Percentiles rank a stretch among this genome's conserved stretches.
phyloP scores from a whole-genome alignment of 208 protist genomes.

The Crithidia bombi region DNA sequence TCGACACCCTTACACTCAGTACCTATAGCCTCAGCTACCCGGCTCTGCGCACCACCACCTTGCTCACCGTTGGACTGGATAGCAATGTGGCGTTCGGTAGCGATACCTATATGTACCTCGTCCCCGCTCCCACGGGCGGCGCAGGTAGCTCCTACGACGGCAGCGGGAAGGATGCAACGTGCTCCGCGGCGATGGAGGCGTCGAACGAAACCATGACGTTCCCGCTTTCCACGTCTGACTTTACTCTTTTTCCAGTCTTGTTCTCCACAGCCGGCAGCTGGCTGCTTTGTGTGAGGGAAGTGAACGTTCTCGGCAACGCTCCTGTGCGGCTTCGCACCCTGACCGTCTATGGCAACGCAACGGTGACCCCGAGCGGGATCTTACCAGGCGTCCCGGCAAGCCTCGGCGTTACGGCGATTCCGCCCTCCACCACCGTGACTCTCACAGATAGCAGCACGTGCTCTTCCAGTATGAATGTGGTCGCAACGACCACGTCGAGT shows the following conservation, averaged over 20 bases:
- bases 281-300: conserved; percentile 56
- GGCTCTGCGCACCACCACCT: conserved; percentile 38
- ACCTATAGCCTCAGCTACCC: conserved; percentile 58
- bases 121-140: conserved; percentile 14
- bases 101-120: conserved; percentile 43
- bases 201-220: conserved; percentile 31
- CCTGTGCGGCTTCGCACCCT: conserved; percentile 41
- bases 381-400: conserved; percentile 33
- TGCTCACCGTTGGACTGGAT: conserved; percentile 45
- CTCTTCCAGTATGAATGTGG: conserved; percentile 24
- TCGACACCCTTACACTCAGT: conserved; percentile 33
- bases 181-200: conserved; percentile 24
- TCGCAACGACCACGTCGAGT: conserved; percentile 40
- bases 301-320: conserved; percentile 23
- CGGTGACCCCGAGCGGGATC: conserved; percentile 41
- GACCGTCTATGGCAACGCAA: conserved; percentile 51
- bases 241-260: conserved; percentile 30
- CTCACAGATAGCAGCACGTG: conserved; percentile 22
- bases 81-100: conserved; percentile 34
- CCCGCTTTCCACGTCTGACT: conserved; percentile 14
- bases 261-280: conserved; percentile 48
- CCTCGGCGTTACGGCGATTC: conserved; percentile 38
- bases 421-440: conserved; percentile 39
- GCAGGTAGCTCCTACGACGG: not conserved
- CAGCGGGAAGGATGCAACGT: conserved; percentile 8